Conservation (phyloP, 441 rosid genomes). For the Croton laevigatus region DNA sequence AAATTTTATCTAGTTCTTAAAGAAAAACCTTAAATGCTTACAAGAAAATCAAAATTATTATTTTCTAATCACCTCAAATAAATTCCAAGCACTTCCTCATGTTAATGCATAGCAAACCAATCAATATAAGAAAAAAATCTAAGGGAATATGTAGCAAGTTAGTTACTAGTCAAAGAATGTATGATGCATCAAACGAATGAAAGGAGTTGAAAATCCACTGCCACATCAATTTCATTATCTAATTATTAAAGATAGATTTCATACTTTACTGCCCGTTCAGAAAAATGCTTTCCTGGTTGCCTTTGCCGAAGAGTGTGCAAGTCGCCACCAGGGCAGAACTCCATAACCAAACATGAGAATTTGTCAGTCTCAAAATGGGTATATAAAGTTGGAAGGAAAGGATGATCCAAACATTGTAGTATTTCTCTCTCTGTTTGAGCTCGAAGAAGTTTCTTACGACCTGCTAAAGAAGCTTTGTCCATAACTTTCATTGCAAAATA, state of each 20-base stretch:
- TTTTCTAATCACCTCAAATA: background rate
- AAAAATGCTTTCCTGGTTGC: slow-evolving; percentile 75
- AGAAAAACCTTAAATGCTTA: too few relatives aligned
- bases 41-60: background rate
- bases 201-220: background rate
- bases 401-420: slow-evolving; percentile 75
- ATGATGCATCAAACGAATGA: slow-evolving; percentile 1
- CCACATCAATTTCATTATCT: background rate
- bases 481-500: slow-evolving; percentile 88
- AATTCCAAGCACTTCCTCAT: background rate
- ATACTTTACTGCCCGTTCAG: slow-evolving; percentile 86
- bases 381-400: slow-evolving; percentile 81
- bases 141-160: background rate
- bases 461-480: slow-evolving; percentile 80
- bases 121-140: background rate
- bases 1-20: background rate
- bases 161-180: slow-evolving; percentile 6
- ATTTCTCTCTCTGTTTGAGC: slow-evolving; percentile 93
- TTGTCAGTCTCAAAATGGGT: slow-evolving; percentile 73
- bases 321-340: slow-evolving; percentile 86
- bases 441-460: slow-evolving; percentile 80
- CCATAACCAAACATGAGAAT: slow-evolving; percentile 77
- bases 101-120: background rate
- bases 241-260: slow-evolving; percentile 11
- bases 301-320: slow-evolving; percentile 79